Evolutionary conservation across 768 basidiomycete genomes (phyloP), one percentile per base, ranked within the genome.

Genomic region (Panellus pusillus): DNA sequence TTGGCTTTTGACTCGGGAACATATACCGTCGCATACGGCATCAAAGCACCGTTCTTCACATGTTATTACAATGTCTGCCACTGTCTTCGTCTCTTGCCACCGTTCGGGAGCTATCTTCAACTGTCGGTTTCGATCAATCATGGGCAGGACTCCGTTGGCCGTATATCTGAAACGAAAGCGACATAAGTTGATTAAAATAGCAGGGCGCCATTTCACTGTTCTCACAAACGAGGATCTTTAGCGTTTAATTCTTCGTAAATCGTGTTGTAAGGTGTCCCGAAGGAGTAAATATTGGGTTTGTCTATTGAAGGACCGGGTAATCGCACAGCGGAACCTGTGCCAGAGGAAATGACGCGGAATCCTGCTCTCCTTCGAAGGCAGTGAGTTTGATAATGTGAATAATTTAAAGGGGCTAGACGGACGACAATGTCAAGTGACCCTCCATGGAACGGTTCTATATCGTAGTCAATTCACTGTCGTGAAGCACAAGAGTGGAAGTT

Each of bases 11-110:
- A 42, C 27, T 40, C 35, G 36, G 46, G 50, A 54, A 57, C 29
- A 51, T 83, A 65, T 63, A 97, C 97, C 97, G 69, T 98, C 97
- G 67, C 95, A 97, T 17, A 99, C 97, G 0, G 93, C 90, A 67
- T 99, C 97, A 69, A 94, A 99, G 70, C 97, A 99, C 48, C 96
- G 84, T 69, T 99, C 97, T 74, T 98, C 97, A 69, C 97, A 99
- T 6, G 97, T 99, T 65, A 99, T 94, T 18, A 99, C 97, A 18
- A 99, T 79, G 67, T 99, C 97, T n/a, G 91, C 92, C 9, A 96
- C 80, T 1, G 82, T 84, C 65, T 75, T 88, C 50, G 81, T 90
- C 41, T 98, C 95, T 63, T 98, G 96, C 95, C 95, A 99, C 57
- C 95, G 82, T 69, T 99, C 96, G 41, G 97, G 97, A 8, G 95